These are phyloP conservation scores for Ustilago lituana DNA, from an alignment of 1,284 basidiomycete species.

Conservation along the genomic window DNA sequence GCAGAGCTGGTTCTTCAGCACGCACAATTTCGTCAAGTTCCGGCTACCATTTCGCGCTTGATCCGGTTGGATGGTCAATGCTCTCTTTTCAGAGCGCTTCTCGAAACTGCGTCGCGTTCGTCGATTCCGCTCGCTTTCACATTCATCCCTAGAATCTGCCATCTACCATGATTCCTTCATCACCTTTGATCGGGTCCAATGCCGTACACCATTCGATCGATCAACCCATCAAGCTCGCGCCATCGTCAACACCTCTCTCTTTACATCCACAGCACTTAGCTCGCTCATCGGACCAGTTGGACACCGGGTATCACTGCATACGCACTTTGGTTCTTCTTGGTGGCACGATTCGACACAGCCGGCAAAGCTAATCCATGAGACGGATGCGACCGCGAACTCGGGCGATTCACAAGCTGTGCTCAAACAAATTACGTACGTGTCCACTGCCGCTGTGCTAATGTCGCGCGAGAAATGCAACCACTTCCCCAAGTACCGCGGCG, in stretches of 20 bases:
- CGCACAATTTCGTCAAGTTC: slow-evolving; percentile 12
- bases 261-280: too few species aligned
- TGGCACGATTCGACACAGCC: too few species aligned
- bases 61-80: slow-evolving; percentile 5
- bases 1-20: background rate
- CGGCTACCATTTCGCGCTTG: slow-evolving; percentile 12
- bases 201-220: too few species aligned
- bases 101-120: background rate
- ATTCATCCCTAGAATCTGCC: background rate
- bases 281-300: too few species aligned
- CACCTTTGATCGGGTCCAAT: too few species aligned
- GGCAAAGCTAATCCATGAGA: too few species aligned
- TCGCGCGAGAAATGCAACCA: slow-evolving; percentile 1
- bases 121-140: slow-evolving; percentile 8
- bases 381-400: background rate
- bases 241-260: too few species aligned
- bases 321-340: too few species aligned
- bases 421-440: background rate
- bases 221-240: too few species aligned
- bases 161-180: too few species aligned
- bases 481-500: background rate
- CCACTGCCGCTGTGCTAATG: background rate
- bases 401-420: background rate
- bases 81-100: background rate
- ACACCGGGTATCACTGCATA: too few species aligned